A percentile compares a stretch with the other conserved stretches of the same genome.
Conservation (phyloP, 768 basidiomycete genomes). For the Tylopilus sp. region DNA sequence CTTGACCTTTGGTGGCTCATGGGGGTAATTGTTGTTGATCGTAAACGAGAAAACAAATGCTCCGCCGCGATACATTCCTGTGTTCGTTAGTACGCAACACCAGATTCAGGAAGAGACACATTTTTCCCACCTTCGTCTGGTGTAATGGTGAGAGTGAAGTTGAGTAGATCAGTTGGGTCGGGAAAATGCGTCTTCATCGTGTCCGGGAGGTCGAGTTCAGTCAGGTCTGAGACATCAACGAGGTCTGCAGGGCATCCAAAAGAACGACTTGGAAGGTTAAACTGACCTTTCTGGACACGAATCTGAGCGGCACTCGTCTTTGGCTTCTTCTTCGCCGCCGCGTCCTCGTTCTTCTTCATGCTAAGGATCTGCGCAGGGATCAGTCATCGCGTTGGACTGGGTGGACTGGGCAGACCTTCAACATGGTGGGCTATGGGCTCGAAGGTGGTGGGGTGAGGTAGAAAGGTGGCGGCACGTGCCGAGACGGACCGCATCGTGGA, state of each 20-base stretch:
- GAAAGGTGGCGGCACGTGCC: conserved; percentile 31
- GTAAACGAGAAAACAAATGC: conserved; percentile 90
- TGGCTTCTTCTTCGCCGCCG: conserved; percentile 95
- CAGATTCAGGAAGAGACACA: background rate
- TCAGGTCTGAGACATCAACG: conserved; percentile 61
- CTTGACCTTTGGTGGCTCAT: conserved; percentile 98
- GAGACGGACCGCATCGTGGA: conserved; percentile 5
- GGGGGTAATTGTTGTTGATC: conserved; percentile 98
- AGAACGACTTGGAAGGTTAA: background rate
- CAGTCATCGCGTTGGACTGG: conserved; percentile 1
- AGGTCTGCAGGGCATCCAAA: conserved; percentile 5
- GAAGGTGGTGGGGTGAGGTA: conserved; percentile 19
- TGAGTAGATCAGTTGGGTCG: conserved; percentile 90
- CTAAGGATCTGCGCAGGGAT: conserved; percentile 79
- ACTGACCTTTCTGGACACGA: conserved; percentile 95
- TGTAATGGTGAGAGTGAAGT: conserved; percentile 92
- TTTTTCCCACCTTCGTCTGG: conserved; percentile 84
- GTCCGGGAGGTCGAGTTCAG: conserved; percentile 91
- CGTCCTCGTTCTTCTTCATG: conserved; percentile 99
- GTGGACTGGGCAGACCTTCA: conserved; percentile 35
- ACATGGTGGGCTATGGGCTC: conserved; percentile 32
- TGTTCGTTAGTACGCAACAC: conserved; percentile 1
- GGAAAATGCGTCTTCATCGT: conserved; percentile 97
- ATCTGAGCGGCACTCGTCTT: conserved; percentile 98
- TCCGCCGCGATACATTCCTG: conserved; percentile 99